A percentile compares a stretch with the other conserved stretches of the same genome.
Conservation (phyloP, 2,329 filamentous ascomycete species). For the Ceratocystiopsis minuta region DNA sequence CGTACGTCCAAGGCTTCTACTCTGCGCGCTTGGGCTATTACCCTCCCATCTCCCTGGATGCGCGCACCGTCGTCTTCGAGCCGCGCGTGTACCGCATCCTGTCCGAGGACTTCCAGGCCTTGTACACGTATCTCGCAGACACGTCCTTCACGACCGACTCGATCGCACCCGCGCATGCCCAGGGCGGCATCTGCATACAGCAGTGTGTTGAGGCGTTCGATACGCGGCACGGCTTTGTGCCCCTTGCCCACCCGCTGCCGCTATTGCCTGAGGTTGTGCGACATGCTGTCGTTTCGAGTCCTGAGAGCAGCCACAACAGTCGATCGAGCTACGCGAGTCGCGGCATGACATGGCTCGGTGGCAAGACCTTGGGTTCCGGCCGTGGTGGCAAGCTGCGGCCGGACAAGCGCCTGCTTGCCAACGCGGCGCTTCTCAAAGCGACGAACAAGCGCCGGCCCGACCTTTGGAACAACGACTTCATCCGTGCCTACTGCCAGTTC, state of each 20-base stretch:
- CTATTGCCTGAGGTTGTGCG: conserved; percentile 35
- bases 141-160: conserved; percentile 30
- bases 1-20: conserved; percentile 50
- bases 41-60: conserved; percentile 35
- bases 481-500: conserved; percentile 51
- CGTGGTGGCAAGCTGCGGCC: conserved; percentile 23
- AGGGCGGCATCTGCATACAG: conserved; percentile 51
- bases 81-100: conserved; percentile 41
- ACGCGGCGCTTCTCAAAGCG: conserved; percentile 33
- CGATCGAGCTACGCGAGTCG: conserved; percentile 11
- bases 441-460: conserved; percentile 25
- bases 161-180: conserved; percentile 33
- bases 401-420: conserved; percentile 29
- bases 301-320: conserved; percentile 10
- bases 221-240: conserved; percentile 33
- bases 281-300: not conserved
- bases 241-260: conserved; percentile 49
- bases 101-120: conserved; percentile 48
- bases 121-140: conserved; percentile 58
- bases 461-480: conserved; percentile 33
- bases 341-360: conserved; percentile 24
- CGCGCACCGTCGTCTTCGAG: conserved; percentile 30
- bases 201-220: conserved; percentile 55
- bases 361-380: conserved; percentile 8
- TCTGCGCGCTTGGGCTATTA: conserved; percentile 51